phyloP scores from a whole-genome alignment of 768 basidiomycete species.

The Coprinopsis cinerea region DNA sequence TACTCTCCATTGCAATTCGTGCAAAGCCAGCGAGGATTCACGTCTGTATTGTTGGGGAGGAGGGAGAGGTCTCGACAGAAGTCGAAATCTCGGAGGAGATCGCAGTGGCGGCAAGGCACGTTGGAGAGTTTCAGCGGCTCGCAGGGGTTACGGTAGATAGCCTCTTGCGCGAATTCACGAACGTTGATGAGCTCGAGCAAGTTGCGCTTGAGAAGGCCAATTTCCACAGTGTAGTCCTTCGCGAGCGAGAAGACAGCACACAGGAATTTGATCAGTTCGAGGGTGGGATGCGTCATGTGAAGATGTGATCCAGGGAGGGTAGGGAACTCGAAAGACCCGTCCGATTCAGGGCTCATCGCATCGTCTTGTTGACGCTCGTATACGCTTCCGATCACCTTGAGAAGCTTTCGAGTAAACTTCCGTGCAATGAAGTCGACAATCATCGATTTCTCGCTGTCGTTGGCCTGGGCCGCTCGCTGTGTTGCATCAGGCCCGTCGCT shows the following conservation, averaged over 20 bases:
- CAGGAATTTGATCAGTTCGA: constrained; percentile 85
- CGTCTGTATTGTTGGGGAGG: constrained; percentile 48
- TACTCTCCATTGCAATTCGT: constrained; percentile 76
- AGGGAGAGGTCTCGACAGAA: constrained; percentile 90
- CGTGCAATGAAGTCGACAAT: constrained; percentile 74
- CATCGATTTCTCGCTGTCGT: constrained; percentile 61
- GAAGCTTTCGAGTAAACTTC: constrained; percentile 72
- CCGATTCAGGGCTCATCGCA: constrained; percentile 44
- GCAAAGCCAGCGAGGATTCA: constrained; percentile 63
- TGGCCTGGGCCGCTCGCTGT: constrained; percentile 55
- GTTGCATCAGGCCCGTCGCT: constrained; percentile 57
- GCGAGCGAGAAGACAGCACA: constrained; percentile 80
- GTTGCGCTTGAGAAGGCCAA: constrained; percentile 84
- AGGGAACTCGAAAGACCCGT: constrained; percentile 72
- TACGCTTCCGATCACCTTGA: constrained; percentile 61
- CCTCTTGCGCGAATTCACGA: constrained; percentile 81
- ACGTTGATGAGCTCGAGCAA: constrained; percentile 83
- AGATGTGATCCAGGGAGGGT: constrained; percentile 83
- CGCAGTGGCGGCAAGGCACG: constrained; percentile 86
- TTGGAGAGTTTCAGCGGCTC: constrained; percentile 78
- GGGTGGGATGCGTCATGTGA: constrained; percentile 67
- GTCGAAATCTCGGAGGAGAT: constrained; percentile 84
- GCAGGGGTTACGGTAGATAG: constrained; percentile 87
- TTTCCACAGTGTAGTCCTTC: constrained; percentile 78
- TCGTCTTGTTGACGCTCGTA: constrained; percentile 58